A percentile compares a stretch with the other conserved stretches of the same genome.
Conservation (phyloP, 768 basidiomycete genomes). For the Phanerochaete sordida region DNA sequence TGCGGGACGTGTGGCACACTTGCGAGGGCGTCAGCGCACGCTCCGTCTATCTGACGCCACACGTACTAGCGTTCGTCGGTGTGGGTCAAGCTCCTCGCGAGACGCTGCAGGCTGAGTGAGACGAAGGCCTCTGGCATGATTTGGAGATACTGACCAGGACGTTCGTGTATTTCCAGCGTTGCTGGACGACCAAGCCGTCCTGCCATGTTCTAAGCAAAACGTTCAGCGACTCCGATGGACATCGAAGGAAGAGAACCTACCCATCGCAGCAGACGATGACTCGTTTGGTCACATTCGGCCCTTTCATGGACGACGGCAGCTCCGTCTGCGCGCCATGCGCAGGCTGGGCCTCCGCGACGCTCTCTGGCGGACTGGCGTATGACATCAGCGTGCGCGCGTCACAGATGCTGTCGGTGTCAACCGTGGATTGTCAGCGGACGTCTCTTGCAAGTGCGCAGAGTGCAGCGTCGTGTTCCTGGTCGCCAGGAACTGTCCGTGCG, state of each 20-base stretch:
- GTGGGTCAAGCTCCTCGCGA: slow-evolving; percentile 28
- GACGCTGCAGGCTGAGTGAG: no score
- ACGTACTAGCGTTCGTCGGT: slow-evolving; percentile 28
- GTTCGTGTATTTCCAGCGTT: slow-evolving; percentile 31
- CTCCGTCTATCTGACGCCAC: background rate
- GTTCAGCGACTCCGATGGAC: background rate
- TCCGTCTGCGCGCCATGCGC: background rate
- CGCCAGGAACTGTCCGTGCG: background rate
- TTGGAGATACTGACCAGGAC: slow-evolving; percentile 21
- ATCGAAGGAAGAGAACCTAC: slow-evolving; percentile 31
- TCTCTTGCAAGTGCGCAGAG: background rate
- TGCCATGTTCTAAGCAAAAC: slow-evolving; percentile 58
- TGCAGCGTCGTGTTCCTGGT: background rate
- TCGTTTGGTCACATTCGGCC: slow-evolving; percentile 41
- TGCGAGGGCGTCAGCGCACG: background rate
- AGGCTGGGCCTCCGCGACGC: background rate
- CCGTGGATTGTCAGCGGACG: background rate
- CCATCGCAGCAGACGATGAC: slow-evolving; percentile 77
- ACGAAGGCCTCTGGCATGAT: background rate
- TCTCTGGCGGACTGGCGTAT: background rate
- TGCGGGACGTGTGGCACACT: slow-evolving; percentile 23
- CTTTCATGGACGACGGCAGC: slow-evolving; percentile 1
- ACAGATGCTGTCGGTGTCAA: background rate
- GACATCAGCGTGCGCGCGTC: background rate
- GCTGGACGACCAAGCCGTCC: slow-evolving; percentile 39